phyloP scores from a whole-genome alignment of 208 protist species.

The Trypanosoma melophagium region DNA sequence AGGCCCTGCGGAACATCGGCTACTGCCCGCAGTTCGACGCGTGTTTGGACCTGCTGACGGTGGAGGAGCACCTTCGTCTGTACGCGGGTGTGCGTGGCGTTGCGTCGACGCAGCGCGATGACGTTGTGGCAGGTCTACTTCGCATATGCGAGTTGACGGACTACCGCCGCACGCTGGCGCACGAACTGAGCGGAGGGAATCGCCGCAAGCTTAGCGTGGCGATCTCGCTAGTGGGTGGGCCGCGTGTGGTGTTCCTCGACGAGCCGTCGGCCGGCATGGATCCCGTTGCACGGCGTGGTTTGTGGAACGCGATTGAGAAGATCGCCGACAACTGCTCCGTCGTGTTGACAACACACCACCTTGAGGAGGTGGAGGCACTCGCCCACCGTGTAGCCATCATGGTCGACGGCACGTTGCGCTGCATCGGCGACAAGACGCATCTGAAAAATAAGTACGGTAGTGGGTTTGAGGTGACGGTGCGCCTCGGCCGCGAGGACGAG shows the following conservation, averaged over 20 bases:
- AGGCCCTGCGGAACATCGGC: constrained; percentile 78
- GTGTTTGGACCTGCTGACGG: constrained; percentile 89
- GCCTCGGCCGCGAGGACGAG: constrained; percentile 17
- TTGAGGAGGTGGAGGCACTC: constrained; percentile 92
- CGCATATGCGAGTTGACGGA: constrained; percentile 42
- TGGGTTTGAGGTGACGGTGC: constrained; percentile 63
- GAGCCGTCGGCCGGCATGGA: constrained; percentile 90
- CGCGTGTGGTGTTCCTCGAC: constrained; percentile 77
- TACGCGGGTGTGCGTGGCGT: constrained; percentile 81
- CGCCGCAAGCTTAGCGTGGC: constrained; percentile 79
- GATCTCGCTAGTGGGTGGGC: constrained; percentile 80
- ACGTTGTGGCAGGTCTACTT: constrained; percentile 37
- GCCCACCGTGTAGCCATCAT: constrained; percentile 87
- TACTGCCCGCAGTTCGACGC: constrained; percentile 97
- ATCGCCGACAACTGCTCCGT: constrained; percentile 61
- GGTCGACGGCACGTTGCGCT: constrained; percentile 80
- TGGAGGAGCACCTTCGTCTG: constrained; percentile 90
- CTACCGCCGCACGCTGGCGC: constrained; percentile 36
- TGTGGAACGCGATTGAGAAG: constrained; percentile 68
- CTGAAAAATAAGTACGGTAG: constrained; percentile 83
- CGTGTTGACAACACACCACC: constrained; percentile 91
- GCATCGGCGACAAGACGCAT: constrained; percentile 83
- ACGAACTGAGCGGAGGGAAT: constrained; percentile 78
- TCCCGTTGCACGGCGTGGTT: constrained; percentile 61
- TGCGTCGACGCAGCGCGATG: constrained; percentile 5